Conservation (phyloP, 345 rosid genomes). For the Euphorbia peplus region DNA sequence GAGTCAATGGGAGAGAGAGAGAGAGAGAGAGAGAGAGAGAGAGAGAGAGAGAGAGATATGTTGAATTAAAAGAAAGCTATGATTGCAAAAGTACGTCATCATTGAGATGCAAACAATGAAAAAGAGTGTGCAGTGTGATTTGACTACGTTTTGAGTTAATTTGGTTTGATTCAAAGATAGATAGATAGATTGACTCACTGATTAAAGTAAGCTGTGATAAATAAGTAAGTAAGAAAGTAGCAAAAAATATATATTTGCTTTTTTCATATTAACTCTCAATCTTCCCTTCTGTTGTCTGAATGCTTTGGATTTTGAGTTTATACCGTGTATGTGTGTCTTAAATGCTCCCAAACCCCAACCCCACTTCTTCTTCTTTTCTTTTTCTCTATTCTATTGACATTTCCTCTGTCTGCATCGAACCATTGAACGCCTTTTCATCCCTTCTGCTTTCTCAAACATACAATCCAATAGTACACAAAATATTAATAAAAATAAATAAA, state of each 20-base stretch:
- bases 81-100: slow-evolving; percentile 59
- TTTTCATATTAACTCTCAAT: background rate
- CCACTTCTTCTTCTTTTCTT: no score
- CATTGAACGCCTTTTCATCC: slow-evolving; percentile 35
- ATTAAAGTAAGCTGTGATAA: background rate
- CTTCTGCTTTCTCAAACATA: no score
- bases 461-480: no score
- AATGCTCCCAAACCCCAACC: no score
- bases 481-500: no score
- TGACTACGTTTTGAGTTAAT: slow-evolving; percentile 17
- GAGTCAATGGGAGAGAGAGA: slow-evolving; percentile 11
- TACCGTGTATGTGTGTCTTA: slow-evolving; percentile 9
- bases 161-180: no score
- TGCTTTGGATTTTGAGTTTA: slow-evolving; percentile 33
- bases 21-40: slow-evolving; percentile 10
- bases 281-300: background rate
- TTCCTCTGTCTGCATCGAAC: slow-evolving; percentile 37
- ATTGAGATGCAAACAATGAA: slow-evolving; percentile 43
- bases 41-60: slow-evolving; percentile 13
- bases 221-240: no score
- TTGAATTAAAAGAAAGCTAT: slow-evolving; percentile 35
- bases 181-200: no score
- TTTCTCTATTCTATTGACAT: slow-evolving; percentile 20
- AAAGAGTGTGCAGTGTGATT: background rate
- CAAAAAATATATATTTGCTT: background rate